phyloP scores from a whole-genome alignment of 768 basidiomycete genomes.

The Lenzites betulinus region DNA sequence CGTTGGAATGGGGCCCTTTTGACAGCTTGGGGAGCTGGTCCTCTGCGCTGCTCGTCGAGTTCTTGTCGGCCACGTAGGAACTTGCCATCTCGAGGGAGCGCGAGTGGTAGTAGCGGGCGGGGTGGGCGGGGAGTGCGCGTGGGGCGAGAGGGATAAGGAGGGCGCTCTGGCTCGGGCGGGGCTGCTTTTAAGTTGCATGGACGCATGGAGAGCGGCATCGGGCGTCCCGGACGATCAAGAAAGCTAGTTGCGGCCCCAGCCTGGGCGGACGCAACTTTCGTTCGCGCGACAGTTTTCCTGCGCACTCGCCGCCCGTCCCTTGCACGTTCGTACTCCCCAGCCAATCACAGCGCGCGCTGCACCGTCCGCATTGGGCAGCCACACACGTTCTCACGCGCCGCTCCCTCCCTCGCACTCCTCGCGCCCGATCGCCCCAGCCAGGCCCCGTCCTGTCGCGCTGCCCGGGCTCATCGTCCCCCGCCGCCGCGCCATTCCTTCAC shows the following conservation, averaged over 20 bases:
- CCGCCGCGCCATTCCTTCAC: not conserved
- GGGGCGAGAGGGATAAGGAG: constrained; percentile 12
- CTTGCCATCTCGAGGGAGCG: constrained; percentile 23
- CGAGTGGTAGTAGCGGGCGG: constrained; percentile 8
- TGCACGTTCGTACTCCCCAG: constrained; percentile 27
- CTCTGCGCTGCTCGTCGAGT: constrained; percentile 20
- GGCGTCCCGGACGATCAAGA: constrained; percentile 11
- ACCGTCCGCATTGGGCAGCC: constrained; percentile 8
- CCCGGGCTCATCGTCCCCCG: not conserved
- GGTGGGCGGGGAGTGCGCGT: constrained; percentile 8
- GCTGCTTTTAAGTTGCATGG: constrained; percentile 13
- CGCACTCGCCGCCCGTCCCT: constrained; percentile 21
- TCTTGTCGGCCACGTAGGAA: constrained; percentile 21
- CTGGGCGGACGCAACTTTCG: constrained; percentile 1
- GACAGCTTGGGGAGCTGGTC: constrained; percentile 11
- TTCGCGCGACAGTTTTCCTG: not conserved
- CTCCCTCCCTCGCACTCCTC: not conserved
- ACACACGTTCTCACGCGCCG: constrained; percentile 19
- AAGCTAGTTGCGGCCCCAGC: not conserved
- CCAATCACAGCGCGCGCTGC: constrained; percentile 20
- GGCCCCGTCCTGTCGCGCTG: not conserved
- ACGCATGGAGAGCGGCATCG: constrained; percentile 1
- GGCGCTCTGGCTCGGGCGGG: not conserved
- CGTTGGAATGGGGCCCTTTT: constrained; percentile 8
- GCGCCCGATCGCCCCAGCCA: constrained; percentile 2